Percentiles rank a stretch among this genome's conserved stretches.
Conservation (phyloP, 192 early-diverging fungal species). For the Umbelopsis vinacea region DNA sequence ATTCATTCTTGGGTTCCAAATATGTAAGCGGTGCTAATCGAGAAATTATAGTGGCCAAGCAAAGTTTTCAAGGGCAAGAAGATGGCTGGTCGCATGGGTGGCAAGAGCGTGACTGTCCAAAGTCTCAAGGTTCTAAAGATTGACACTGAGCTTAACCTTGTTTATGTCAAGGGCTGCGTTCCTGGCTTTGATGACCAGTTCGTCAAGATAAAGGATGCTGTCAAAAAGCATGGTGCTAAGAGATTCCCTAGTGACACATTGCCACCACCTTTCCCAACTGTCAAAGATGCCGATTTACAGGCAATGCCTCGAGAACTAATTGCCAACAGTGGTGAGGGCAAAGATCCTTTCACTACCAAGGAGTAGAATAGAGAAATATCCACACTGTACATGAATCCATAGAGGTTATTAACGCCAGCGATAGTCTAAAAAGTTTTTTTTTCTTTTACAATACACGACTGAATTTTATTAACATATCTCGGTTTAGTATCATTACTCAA, state of each 20-base stretch:
- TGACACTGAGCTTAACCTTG: slow-evolving; percentile 81
- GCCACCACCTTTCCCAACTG: slow-evolving; percentile 76
- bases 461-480: not conserved
- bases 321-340: slow-evolving; percentile 47
- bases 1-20: not conserved
- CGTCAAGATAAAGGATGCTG: slow-evolving; percentile 86
- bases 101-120: slow-evolving; percentile 77
- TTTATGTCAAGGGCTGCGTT: slow-evolving; percentile 93
- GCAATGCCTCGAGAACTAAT: slow-evolving; percentile 55
- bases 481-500: too few relatives aligned
- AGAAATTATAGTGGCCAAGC: slow-evolving; percentile 68
- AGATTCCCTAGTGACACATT: slow-evolving; percentile 65
- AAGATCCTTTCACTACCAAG: slow-evolving; percentile 51
- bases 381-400: slow-evolving; percentile 21
- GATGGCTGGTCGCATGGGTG: slow-evolving; percentile 97
- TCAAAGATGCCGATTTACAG: slow-evolving; percentile 47
- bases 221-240: slow-evolving; percentile 70
- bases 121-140: slow-evolving; percentile 83
- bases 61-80: slow-evolving; percentile 96
- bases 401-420: slow-evolving; percentile 16
- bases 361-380: slow-evolving; percentile 36
- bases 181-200: slow-evolving; percentile 87
- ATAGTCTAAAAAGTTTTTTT: not conserved
- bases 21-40: not conserved
- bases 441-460: slow-evolving; percentile 1